phyloP scores from a whole-genome alignment of 768 basidiomycete species.

The Rhodosporidiobolus sp. region DNA sequence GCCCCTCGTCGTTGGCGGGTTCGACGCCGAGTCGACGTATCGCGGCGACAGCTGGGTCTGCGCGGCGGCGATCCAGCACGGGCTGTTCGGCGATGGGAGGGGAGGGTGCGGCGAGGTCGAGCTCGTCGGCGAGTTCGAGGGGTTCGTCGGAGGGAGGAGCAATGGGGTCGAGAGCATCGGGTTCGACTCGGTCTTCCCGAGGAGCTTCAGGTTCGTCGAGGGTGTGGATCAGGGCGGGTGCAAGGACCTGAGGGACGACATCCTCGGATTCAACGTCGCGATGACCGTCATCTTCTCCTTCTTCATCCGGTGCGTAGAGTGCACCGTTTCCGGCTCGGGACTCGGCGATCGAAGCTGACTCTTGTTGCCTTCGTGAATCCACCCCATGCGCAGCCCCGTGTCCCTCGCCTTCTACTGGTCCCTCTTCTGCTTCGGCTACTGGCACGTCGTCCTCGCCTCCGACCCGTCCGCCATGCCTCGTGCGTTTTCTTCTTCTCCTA shows the following conservation, averaged over 20 bases:
- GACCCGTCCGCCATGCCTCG: conserved; percentile 52
- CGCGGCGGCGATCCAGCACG: conserved; percentile 77
- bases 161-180: conserved; percentile 68
- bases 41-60: conserved; percentile 82
- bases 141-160: conserved; percentile 60
- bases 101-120: conserved; percentile 76
- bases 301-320: conserved; percentile 65
- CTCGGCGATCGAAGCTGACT: conserved; percentile 46
- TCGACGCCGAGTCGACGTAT: conserved; percentile 67
- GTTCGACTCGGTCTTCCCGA: conserved; percentile 72
- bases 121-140: conserved; percentile 68
- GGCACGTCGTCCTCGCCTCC: conserved; percentile 77
- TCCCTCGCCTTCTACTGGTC: conserved; percentile 59
- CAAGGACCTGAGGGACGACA: conserved; percentile 65
- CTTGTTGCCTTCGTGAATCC: neutral
- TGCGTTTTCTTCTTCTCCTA: neutral
- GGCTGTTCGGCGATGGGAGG: conserved; percentile 54
- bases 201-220: conserved; percentile 61
- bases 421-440: conserved; percentile 56
- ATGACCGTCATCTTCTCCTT: conserved; percentile 67
- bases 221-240: conserved; percentile 61
- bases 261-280: conserved; percentile 69
- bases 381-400: conserved; percentile 54
- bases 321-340: conserved; percentile 70
- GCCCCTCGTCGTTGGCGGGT: conserved; percentile 81